phyloP scores from a whole-genome alignment of 2,329 filamentous ascomycete species.

The Paecilomyces niveus region DNA sequence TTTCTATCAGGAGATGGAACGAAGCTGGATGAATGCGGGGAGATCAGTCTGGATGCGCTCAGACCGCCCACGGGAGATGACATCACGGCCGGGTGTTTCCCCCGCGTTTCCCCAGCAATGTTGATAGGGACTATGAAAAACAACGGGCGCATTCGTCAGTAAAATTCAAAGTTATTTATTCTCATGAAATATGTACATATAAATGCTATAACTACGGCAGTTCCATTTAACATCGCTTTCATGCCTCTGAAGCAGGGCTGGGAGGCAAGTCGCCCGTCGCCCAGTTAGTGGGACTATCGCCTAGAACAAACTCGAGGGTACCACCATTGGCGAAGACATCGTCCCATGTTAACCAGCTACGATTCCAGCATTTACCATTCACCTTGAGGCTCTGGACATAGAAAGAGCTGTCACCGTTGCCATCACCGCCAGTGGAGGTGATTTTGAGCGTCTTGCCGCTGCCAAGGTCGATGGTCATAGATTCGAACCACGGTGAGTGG shows the following conservation, averaged over 20 bases:
- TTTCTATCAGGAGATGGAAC: neutral
- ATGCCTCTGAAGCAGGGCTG: conserved; percentile 43
- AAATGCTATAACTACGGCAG: neutral
- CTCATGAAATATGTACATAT: neutral
- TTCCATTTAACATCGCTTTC: neutral
- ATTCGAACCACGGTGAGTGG: conserved; percentile 56
- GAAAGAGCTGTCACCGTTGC: conserved; percentile 37
- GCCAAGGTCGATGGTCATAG: conserved; percentile 54
- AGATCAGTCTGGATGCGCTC: neutral
- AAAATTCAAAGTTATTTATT: neutral
- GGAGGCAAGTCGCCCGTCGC: conserved; percentile 54
- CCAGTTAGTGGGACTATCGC: conserved; percentile 48
- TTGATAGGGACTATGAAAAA: no score
- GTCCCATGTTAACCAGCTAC: conserved; percentile 59
- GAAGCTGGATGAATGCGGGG: neutral
- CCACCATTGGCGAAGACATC: conserved; percentile 60
- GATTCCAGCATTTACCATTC: conserved; percentile 57
- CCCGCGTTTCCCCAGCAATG: neutral
- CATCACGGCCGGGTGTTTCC: neutral
- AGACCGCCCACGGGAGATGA: neutral
- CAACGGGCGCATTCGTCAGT: no score
- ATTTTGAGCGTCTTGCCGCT: conserved; percentile 49
- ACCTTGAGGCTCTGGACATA: conserved; percentile 62
- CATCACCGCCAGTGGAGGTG: conserved; percentile 44
- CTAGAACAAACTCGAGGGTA: conserved; percentile 58